phyloP scores from a whole-genome alignment of 2,329 filamentous ascomycete genomes.

The Periconia digitata region DNA sequence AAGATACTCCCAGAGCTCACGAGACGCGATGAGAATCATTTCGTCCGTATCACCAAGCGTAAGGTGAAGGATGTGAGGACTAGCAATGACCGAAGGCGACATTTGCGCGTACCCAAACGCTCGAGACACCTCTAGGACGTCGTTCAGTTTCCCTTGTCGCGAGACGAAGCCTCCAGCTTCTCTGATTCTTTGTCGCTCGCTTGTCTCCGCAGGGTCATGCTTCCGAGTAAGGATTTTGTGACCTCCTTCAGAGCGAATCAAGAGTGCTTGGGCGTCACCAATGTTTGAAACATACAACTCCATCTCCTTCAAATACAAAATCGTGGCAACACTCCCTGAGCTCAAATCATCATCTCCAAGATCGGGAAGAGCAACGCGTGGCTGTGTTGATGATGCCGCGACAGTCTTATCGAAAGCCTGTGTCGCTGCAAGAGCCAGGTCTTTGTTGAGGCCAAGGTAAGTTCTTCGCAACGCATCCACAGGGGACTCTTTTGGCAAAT shows the following conservation, averaged over 20 bases:
- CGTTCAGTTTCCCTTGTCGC: constrained; percentile 89
- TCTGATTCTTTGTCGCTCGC: constrained; percentile 83
- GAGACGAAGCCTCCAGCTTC: constrained; percentile 96
- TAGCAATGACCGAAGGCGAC: constrained; percentile 90
- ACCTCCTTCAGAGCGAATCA: constrained; percentile 85
- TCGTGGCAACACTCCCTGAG: constrained; percentile 88
- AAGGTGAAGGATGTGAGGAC: constrained; percentile 78
- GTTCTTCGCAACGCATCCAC: constrained; percentile 81
- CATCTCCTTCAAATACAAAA: constrained; percentile 84
- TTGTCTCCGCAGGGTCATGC: constrained; percentile 86
- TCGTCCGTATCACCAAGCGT: constrained; percentile 87
- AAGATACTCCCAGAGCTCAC: constrained; percentile 93
- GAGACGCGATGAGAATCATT: constrained; percentile 87
- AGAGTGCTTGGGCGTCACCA: constrained; percentile 91
- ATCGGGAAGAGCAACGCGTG: constrained; percentile 72
- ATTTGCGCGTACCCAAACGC: constrained; percentile 94
- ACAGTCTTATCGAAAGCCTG: constrained; percentile 72
- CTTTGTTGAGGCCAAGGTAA: constrained; percentile 90
- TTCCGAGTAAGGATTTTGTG: constrained; percentile 84
- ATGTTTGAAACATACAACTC: constrained; percentile 95
- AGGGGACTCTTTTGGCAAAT: constrained; percentile 71
- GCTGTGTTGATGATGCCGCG: constrained; percentile 47
- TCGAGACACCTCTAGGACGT: constrained; percentile 84
- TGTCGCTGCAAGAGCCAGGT: constrained; percentile 81
- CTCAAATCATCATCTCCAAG: constrained; percentile 87